Percentiles rank a stretch among this genome's conserved stretches.
phyloP scores from a whole-genome alignment of 768 basidiomycete genomes.

The Leccinum pellstonianum region DNA sequence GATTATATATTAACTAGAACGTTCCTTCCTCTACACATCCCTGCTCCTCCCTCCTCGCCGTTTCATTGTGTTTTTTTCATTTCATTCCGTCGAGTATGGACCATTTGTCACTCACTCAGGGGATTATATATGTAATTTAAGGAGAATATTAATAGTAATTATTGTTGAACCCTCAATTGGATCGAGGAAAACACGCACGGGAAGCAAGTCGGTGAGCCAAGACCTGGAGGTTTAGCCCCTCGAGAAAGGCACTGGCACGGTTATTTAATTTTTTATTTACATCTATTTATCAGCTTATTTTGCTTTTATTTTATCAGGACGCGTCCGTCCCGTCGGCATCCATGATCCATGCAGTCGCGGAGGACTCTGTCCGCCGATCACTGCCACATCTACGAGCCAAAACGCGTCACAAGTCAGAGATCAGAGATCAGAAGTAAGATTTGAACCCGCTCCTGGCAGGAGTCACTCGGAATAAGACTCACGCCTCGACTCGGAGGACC shows the following conservation, averaged over 20 bases:
- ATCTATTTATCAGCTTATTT: not conserved
- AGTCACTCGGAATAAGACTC: not conserved
- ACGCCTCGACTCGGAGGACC: not conserved
- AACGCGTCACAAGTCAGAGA: not conserved
- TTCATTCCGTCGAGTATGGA: constrained; percentile 28
- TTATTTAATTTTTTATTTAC: not conserved
- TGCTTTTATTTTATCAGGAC: not conserved
- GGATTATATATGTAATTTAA: constrained; percentile 30
- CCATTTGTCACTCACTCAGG: constrained; percentile 23
- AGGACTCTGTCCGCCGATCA: not conserved
- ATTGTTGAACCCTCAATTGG: not conserved
- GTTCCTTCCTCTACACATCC: not conserved
- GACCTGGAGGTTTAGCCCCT: not conserved
- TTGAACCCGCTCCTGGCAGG: not conserved
- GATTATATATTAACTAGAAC: constrained; percentile 16
- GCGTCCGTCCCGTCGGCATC: not conserved
- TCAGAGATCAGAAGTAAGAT: not conserved
- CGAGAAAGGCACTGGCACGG: not conserved
- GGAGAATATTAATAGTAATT: not conserved
- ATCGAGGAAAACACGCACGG: not conserved
- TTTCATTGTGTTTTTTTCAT: constrained; percentile 1
- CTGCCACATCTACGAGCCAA: not conserved
- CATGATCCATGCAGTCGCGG: not conserved
- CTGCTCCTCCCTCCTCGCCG: not conserved
- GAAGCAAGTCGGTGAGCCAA: not conserved